Conservation (phyloP, 2,329 filamentous ascomycete species). For the Fulvia fulva region DNA sequence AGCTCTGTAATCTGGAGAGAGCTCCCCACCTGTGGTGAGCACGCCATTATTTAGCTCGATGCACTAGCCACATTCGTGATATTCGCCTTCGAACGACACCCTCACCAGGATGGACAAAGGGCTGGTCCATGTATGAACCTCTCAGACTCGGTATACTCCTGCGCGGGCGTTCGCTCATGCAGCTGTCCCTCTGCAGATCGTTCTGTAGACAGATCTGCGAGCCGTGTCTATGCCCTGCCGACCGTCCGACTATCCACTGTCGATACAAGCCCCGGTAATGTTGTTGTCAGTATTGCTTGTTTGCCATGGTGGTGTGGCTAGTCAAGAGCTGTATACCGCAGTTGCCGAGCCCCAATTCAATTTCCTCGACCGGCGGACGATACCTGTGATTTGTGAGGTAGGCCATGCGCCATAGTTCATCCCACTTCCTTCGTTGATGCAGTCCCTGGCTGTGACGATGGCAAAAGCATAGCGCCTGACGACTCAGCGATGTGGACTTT, state of each 20-base stretch:
- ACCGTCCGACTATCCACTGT: not conserved
- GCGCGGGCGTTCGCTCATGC: not conserved
- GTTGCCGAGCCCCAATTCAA: not conserved
- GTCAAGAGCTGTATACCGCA: not conserved
- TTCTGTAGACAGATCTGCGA: not conserved
- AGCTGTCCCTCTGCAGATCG: not conserved
- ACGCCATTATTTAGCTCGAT: slow-evolving; percentile 4
- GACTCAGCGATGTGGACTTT: slow-evolving; percentile 17
- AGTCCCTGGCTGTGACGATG: slow-evolving; percentile 16
- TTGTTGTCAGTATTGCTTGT: not conserved
- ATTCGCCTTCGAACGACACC: not conserved
- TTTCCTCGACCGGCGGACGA: too few species aligned
- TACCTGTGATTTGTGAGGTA: too few species aligned
- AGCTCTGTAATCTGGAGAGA: not conserved
- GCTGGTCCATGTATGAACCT: not conserved
- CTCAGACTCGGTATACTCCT: not conserved
- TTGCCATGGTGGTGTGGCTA: not conserved
- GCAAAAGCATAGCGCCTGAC: not conserved
- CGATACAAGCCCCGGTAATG: not conserved
- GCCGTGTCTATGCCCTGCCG: not conserved
- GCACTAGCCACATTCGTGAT: not conserved
- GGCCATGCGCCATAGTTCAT: too few species aligned
- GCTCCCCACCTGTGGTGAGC: not conserved
- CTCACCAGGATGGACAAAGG: not conserved
- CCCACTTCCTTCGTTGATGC: slow-evolving; percentile 11